Percentiles rank a stretch among this genome's conserved stretches.
Conservation (phyloP, 305 asterid genomes). For the Stenogyne calaminthoides region DNA sequence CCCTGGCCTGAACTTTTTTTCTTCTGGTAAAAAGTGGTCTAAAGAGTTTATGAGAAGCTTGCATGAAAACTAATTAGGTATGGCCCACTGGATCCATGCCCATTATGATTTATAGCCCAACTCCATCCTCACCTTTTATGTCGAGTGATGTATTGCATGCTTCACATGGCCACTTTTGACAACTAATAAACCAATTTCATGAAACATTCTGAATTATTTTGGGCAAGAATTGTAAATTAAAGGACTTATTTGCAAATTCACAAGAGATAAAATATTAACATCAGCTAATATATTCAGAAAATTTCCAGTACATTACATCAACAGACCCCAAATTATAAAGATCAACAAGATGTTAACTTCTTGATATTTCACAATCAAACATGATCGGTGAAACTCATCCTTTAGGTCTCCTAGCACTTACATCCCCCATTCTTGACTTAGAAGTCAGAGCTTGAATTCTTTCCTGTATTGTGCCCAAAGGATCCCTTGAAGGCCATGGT, state of each 20-base stretch:
- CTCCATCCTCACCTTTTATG: too few relatives aligned
- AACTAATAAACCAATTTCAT: background rate
- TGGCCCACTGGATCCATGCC: too few relatives aligned
- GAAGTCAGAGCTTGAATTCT: slow-evolving; percentile 35
- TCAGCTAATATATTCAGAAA: background rate
- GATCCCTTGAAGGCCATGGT: slow-evolving; percentile 43
- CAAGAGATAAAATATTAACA: background rate
- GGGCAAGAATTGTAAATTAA: background rate
- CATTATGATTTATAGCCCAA: too few relatives aligned
- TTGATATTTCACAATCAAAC: slow-evolving; percentile 24
- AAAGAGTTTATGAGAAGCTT: too few relatives aligned
- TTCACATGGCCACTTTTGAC: too few relatives aligned
- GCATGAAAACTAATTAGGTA: too few relatives aligned
- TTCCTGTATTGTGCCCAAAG: slow-evolving; percentile 36
- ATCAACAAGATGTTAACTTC: slow-evolving; percentile 36
- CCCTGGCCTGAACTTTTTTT: too few relatives aligned
- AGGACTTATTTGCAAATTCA: background rate
- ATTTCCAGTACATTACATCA: background rate
- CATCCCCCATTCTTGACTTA: slow-evolving; percentile 55
- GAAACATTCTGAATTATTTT: background rate
- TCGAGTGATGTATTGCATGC: too few relatives aligned
- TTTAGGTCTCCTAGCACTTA: slow-evolving; percentile 50
- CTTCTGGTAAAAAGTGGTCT: too few relatives aligned
- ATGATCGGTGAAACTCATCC: slow-evolving; percentile 39
- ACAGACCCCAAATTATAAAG: slow-evolving; percentile 6